Evolutionary conservation across 179 eudicot species (phyloP), one percentile per base, ranked within the genome.

Genomic region (Pouteria campechiana): DNA sequence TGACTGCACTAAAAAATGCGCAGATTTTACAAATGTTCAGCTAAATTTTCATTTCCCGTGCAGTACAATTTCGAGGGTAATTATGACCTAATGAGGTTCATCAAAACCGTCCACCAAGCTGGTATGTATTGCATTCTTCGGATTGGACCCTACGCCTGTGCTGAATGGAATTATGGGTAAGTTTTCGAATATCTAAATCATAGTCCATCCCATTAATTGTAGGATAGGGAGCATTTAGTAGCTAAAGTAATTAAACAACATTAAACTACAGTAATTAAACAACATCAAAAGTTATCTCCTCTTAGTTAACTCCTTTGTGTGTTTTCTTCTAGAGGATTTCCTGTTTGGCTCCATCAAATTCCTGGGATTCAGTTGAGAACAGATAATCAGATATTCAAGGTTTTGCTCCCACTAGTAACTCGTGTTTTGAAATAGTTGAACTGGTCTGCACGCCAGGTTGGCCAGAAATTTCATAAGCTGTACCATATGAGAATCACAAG

Each of bases 111-210:
- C 29, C 77, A 89, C 54, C 81, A 76, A 57, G 97, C 95, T 54
- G 97, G 97, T 36, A 69, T 89, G 13, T 89, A 85, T 64, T 89
- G 81, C 57, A 75, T 81, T 50, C 95, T 89, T n/a, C 83, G 97
- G 52, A 61, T 89, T 46, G 97, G 97, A 10, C 97, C 97, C 60
- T 89, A 85, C 61, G 79, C 85, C 62, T 89, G 97, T 58, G 97
- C 94, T 5, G 97, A 89, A 42, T 89, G 97, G 97, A 89, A 89
- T 58, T 89, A 80, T 67, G 97, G 97, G 97, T 89, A 70, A 5
- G 21, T 28, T 14, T 17, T 21, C 35, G 1, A 6, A 5, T n/a
- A 7, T 29, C 12, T 19, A 22, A 57, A 25, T 22, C 34, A 36
- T 14, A 39, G 21, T 39, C 38, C 11, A 34, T 25, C 31, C 21